A percentile compares a stretch with the other conserved stretches of the same genome.
Conservation (phyloP, 208 protist genomes). For the Vickermania spadyakhi region DNA sequence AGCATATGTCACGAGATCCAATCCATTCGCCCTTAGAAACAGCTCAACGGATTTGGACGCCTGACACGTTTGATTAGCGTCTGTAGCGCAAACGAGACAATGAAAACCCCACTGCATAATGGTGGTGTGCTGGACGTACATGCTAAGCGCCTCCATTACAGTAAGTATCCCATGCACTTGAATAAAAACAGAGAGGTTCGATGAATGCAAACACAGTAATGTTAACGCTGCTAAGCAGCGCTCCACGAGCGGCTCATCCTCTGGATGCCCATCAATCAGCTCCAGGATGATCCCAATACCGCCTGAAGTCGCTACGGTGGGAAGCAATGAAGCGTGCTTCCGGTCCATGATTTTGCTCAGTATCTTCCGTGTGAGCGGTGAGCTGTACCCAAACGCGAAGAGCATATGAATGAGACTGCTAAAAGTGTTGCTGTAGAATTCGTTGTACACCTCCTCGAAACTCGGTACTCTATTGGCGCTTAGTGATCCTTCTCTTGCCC, state of each 20-base stretch:
- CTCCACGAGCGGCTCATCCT: conserved; percentile 53
- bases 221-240: conserved; percentile 51
- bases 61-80: conserved; percentile 14
- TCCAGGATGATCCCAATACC: conserved; percentile 70
- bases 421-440: conserved; percentile 55
- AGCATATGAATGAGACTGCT: conserved; percentile 63
- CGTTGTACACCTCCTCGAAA: conserved; percentile 49
- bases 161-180: conserved; percentile 59
- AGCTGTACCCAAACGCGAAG: conserved; percentile 53
- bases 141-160: conserved; percentile 75
- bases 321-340: conserved; percentile 1
- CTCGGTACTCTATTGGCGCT: conserved; percentile 26
- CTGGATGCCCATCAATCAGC: conserved; percentile 66
- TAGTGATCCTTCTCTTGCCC: conserved; percentile 11
- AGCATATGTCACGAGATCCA: conserved; percentile 43
- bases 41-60: conserved; percentile 18
- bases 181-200: conserved; percentile 46
- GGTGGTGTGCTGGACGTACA: conserved; percentile 43
- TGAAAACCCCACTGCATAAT: conserved; percentile 71
- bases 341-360: conserved; percentile 29
- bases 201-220: conserved; percentile 47
- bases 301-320: conserved; percentile 29
- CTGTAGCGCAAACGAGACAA: conserved; percentile 41
- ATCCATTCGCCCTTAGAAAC: conserved; percentile 28
- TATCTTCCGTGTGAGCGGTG: conserved; percentile 34